Conservation (phyloP, 1,284 basidiomycete species). For the Ustilago loliicola region DNA sequence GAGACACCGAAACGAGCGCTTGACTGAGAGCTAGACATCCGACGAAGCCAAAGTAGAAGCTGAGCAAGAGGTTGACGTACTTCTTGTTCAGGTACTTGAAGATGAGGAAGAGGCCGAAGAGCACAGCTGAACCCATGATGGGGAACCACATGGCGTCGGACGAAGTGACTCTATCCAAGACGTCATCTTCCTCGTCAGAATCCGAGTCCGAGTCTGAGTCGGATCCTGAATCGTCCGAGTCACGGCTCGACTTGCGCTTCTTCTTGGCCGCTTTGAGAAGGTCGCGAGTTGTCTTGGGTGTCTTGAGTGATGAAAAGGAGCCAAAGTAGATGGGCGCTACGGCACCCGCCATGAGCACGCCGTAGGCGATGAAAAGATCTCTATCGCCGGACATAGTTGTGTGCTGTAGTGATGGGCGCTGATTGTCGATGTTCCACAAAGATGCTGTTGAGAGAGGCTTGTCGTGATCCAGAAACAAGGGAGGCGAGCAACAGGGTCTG, state of each 20-base stretch:
- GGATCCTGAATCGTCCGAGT: constrained; percentile 25
- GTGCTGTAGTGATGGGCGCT: not conserved
- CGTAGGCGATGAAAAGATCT: constrained; percentile 62
- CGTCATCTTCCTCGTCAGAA: constrained; percentile 55
- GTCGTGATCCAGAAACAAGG: not conserved
- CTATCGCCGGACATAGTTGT: constrained; percentile 42
- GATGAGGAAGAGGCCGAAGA: constrained; percentile 63
- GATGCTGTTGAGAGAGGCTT: no score
- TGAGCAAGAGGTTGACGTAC: constrained; percentile 62
- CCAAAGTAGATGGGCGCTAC: constrained; percentile 64
- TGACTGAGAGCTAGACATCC: constrained; percentile 60
- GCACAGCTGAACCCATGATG: constrained; percentile 63
- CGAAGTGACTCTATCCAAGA: constrained; percentile 60
- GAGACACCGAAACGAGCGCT: constrained; percentile 37
- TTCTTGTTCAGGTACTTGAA: constrained; percentile 68
- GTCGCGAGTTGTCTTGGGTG: constrained; percentile 59
- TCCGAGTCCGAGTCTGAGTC: constrained; percentile 36
- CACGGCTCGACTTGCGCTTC: constrained; percentile 21
- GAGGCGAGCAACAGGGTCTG: not conserved
- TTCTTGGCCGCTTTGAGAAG: constrained; percentile 51
- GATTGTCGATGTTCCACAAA: no score
- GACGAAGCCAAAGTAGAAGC: constrained; percentile 66
- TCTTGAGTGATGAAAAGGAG: constrained; percentile 61
- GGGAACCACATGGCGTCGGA: constrained; percentile 67
- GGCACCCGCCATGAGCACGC: constrained; percentile 58